Evolutionary conservation across 495 filamentous ascomycete genomes (phyloP), one percentile per base, ranked within the genome.

Genomic region (Aspergillus heteromorphus): DNA sequence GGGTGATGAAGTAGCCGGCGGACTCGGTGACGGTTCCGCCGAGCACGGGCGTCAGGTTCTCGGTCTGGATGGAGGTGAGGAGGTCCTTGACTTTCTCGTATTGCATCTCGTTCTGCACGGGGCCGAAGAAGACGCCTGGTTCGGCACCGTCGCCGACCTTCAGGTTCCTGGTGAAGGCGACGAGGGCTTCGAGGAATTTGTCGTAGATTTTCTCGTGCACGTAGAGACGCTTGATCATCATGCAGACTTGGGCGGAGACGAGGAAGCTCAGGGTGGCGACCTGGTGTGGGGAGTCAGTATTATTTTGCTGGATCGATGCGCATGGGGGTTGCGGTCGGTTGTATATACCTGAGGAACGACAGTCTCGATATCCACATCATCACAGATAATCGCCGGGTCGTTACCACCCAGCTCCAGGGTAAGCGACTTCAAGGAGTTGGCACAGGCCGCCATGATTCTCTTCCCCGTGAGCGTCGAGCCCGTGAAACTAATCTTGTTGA

Each of bases 401-500:
- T 89, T 89, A 30, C 87, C 87, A 17, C 85, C 86, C 23, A 76
- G 65, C 58, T 80, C 77, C 2, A 81, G 69, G 0, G 78, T 84
- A 1, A 83, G 67, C 13, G 79, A 69, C 66, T 88, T 88, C 36
- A 89, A 62, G 0, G 82, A 86, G 60, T 76, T 77, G 7, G 83
- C 74, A 59, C 76, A 81, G 40, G 72, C 75, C 14, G 72, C 79
- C 75, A 85, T 80, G 43, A 89, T 79, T 36, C 73, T 76, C 65
- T 84, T 84, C 11, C 86, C 86, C 0, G 84, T 86, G 0, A 74
- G 63, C 25, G 77, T 82, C 6, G 83, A 85, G 4, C 86, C 86
- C 0, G 85, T 89, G 66, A 89, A 89, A 51, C 70, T 79, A 62
- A 88, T 84, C 72, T 88, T 87, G 51, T 79, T 77, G 56, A 89